These are phyloP conservation scores for Phytopythium montanum DNA, from an alignment of 352 stramenopile genomes.

Conservation along the genomic window DNA sequence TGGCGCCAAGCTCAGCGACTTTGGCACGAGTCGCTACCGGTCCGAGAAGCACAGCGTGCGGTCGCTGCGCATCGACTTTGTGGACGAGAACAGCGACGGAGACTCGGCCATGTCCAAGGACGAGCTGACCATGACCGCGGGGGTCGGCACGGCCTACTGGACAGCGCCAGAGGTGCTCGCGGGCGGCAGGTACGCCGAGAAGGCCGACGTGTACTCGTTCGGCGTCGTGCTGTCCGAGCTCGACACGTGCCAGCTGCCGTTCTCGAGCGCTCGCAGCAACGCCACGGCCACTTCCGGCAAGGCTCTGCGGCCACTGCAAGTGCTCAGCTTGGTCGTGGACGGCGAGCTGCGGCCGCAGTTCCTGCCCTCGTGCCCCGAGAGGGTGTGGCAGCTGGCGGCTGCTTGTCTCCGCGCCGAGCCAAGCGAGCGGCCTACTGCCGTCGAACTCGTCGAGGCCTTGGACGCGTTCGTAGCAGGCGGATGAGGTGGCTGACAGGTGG, in stretches of 20 bases:
- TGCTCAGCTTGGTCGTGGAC: slow-evolving; percentile 24
- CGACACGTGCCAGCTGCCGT: slow-evolving; percentile 20
- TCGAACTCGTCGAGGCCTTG: slow-evolving; percentile 17
- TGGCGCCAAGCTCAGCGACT: slow-evolving; percentile 35
- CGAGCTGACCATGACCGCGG: slow-evolving; percentile 26
- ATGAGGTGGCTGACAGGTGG: no score
- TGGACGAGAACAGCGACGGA: neutral
- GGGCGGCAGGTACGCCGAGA: slow-evolving; percentile 32
- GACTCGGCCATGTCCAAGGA: slow-evolving; percentile 10
- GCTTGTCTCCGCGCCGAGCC: slow-evolving; percentile 23
- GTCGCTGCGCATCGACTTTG: neutral
- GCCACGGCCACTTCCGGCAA: slow-evolving; percentile 8
- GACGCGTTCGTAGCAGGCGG: neutral
- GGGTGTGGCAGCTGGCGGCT: slow-evolving; percentile 16
- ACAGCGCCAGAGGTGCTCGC: slow-evolving; percentile 40
- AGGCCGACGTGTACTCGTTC: slow-evolving; percentile 23
- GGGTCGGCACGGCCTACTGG: slow-evolving; percentile 31
- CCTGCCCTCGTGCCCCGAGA: slow-evolving; percentile 11
- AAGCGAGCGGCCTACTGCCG: slow-evolving; percentile 19
- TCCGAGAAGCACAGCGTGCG: neutral
- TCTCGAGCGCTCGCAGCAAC: slow-evolving; percentile 15
- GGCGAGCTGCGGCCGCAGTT: slow-evolving; percentile 24
- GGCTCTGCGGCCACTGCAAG: slow-evolving; percentile 24
- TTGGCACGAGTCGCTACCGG: slow-evolving; percentile 20
- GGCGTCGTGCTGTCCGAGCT: slow-evolving; percentile 20